phyloP scores from a whole-genome alignment of 1,284 basidiomycete genomes.

The Trichosporon coremiiforme region DNA sequence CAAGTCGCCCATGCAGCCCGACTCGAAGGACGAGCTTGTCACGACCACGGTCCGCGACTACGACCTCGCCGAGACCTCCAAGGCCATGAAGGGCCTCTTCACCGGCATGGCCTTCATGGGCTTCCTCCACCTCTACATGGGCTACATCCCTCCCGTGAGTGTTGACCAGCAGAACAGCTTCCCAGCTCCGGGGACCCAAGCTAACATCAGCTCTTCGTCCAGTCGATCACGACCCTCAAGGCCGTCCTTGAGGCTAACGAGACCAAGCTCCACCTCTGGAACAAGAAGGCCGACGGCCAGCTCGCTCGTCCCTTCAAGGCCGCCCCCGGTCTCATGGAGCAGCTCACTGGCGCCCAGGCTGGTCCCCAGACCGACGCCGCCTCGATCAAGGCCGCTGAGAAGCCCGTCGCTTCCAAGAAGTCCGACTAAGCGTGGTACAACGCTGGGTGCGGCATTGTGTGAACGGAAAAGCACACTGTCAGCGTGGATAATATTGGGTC shows the following conservation, averaged over 20 bases:
- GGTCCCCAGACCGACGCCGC: conserved; percentile 81
- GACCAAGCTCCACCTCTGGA: conserved; percentile 37
- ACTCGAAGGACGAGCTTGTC: conserved; percentile 34
- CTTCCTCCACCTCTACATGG: conserved; percentile 37
- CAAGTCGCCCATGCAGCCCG: conserved; percentile 35
- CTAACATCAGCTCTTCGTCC: conserved; percentile 35
- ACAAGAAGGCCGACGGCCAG: conserved; percentile 28
- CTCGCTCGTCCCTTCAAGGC: conserved; percentile 36
- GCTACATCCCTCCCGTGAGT: conserved; percentile 36
- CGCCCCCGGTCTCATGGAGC: conserved; percentile 66
- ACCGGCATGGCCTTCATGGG: conserved; percentile 32
- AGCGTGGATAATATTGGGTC: background rate
- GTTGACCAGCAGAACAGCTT: background rate
- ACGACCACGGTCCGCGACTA: conserved; percentile 37
- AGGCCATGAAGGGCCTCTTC: conserved; percentile 36
- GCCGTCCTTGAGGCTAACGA: conserved; percentile 33
- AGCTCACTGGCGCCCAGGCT: conserved; percentile 51
- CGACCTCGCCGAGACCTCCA: conserved; percentile 34
- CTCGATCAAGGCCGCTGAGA: conserved; percentile 82
- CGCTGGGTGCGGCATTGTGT: background rate
- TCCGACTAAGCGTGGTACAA: background rate
- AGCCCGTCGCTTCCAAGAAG: conserved; percentile 51
- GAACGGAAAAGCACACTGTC: background rate
- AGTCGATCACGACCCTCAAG: conserved; percentile 34
- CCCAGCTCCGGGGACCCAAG: background rate